These are phyloP conservation scores for Fraxinus nigra DNA, from an alignment of 305 asterid species.

Conservation along the genomic window DNA sequence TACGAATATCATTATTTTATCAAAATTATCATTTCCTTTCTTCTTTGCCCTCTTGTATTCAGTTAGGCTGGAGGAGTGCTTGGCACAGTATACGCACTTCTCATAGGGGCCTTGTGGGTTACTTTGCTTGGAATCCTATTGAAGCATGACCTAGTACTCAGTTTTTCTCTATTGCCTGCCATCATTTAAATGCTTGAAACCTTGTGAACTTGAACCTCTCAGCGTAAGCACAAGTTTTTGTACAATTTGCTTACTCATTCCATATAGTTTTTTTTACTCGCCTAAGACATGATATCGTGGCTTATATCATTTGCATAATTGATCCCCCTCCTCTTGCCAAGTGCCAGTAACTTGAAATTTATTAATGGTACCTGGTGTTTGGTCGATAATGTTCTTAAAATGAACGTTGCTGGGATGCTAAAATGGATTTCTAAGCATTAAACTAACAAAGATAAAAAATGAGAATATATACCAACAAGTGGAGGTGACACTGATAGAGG, in stretches of 20 bases:
- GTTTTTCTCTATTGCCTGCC: neutral
- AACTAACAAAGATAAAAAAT: too few species aligned
- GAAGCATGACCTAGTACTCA: slow-evolving; percentile 75
- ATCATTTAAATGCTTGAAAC: neutral
- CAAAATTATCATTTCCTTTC: neutral
- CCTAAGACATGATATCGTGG: neutral
- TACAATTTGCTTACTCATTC: neutral
- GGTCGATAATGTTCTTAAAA: neutral
- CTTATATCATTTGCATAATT: neutral
- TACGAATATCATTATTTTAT: too few species aligned
- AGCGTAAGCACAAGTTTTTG: neutral
- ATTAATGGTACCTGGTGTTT: neutral
- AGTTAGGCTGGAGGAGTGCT: slow-evolving; percentile 56
- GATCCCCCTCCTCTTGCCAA: neutral
- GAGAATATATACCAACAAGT: neutral
- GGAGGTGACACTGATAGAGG: neutral
- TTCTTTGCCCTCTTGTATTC: slow-evolving; percentile 8
- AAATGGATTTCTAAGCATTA: neutral
- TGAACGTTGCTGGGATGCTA: neutral
- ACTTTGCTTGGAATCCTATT: slow-evolving; percentile 78
- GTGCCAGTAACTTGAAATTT: neutral
- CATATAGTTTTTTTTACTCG: neutral
- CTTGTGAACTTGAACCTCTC: neutral
- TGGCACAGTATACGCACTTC: slow-evolving; percentile 58
- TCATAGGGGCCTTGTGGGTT: slow-evolving; percentile 79